Conservation (phyloP, 2,329 filamentous ascomycete genomes). For the Pleoardoris graminearum region DNA sequence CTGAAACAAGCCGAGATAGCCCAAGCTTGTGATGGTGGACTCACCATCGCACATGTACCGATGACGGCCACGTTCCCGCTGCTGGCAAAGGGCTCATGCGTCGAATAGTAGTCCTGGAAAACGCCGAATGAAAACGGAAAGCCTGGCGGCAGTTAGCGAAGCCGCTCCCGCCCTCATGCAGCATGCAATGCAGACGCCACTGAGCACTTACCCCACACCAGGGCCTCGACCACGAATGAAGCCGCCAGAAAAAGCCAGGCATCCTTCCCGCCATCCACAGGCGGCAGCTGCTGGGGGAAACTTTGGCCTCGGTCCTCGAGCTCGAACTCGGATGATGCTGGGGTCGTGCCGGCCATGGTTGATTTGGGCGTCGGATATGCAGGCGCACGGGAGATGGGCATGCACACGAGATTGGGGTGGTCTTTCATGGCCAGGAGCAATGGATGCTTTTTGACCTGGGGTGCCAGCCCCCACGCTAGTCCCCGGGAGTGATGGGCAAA, state of each 20-base stretch:
- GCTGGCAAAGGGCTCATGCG: slow-evolving; percentile 60
- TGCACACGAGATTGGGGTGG: background rate
- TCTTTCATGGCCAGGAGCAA: background rate
- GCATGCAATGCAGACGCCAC: background rate
- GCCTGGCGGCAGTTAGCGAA: slow-evolving; percentile 48
- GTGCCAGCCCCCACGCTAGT: background rate
- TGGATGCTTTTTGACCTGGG: slow-evolving; percentile 2
- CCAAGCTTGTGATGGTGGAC: slow-evolving; percentile 18
- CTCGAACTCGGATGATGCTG: slow-evolving; percentile 1
- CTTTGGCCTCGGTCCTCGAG: background rate
- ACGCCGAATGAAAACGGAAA: slow-evolving; percentile 71
- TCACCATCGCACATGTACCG: slow-evolving; percentile 64
- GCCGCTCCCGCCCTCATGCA: background rate
- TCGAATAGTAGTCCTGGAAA: slow-evolving; percentile 70
- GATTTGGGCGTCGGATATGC: background rate
- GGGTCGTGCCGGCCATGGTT: background rate
- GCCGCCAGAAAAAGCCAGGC: slow-evolving; percentile 26
- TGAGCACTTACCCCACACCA: slow-evolving; percentile 51
- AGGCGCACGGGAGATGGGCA: background rate
- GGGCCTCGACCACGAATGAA: slow-evolving; percentile 55
- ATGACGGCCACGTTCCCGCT: slow-evolving; percentile 62
- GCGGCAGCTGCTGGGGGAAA: slow-evolving; percentile 13
- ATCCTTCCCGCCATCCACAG: slow-evolving; percentile 22
- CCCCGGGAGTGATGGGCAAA: background rate
- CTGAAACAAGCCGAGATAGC: no score